Evolutionary conservation across 805 yeast genomes (phyloP).

Genomic region (Ogataea chonburiensis): DNA sequence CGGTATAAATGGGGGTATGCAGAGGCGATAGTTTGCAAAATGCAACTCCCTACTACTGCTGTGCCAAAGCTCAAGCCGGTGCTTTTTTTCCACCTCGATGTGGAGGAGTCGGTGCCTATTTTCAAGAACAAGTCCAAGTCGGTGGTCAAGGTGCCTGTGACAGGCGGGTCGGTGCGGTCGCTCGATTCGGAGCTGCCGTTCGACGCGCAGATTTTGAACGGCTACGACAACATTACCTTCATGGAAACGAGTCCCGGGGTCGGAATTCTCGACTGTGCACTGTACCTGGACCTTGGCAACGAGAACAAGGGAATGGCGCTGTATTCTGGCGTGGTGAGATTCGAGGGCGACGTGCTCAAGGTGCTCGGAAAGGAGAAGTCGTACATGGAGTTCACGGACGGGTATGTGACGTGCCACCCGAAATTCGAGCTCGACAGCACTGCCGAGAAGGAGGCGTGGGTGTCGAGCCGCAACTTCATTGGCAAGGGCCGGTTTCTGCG

Average conservation of each 20-base stretch:
- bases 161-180: slow-evolving; percentile 38
- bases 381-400: slow-evolving; percentile 41
- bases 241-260: slow-evolving; percentile 28
- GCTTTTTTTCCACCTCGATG: slow-evolving; percentile 37
- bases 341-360: slow-evolving; percentile 35
- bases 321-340: slow-evolving; percentile 50
- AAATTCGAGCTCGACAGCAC: slow-evolving; percentile 41
- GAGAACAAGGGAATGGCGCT: slow-evolving; percentile 41
- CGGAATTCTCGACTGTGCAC: slow-evolving; percentile 45
- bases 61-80: slow-evolving; percentile 36
- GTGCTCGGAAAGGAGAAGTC: slow-evolving; percentile 37
- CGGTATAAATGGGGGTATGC: neutral
- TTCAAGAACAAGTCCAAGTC: slow-evolving; percentile 29
- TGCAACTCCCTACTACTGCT: slow-evolving; percentile 20
- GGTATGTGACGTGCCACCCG: slow-evolving; percentile 51
- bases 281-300: slow-evolving; percentile 37
- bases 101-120: slow-evolving; percentile 33
- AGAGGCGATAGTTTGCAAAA: neutral
- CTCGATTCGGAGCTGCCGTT: slow-evolving; percentile 39
- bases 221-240: slow-evolving; percentile 50
- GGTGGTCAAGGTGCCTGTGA: slow-evolving; percentile 33
- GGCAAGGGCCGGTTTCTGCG: slow-evolving; percentile 63
- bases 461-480: slow-evolving; percentile 43
- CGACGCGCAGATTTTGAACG: slow-evolving; percentile 37
- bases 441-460: slow-evolving; percentile 51